phyloP scores from a whole-genome alignment of 2,329 filamentous ascomycete species.

The Verticillium albo-atrum region DNA sequence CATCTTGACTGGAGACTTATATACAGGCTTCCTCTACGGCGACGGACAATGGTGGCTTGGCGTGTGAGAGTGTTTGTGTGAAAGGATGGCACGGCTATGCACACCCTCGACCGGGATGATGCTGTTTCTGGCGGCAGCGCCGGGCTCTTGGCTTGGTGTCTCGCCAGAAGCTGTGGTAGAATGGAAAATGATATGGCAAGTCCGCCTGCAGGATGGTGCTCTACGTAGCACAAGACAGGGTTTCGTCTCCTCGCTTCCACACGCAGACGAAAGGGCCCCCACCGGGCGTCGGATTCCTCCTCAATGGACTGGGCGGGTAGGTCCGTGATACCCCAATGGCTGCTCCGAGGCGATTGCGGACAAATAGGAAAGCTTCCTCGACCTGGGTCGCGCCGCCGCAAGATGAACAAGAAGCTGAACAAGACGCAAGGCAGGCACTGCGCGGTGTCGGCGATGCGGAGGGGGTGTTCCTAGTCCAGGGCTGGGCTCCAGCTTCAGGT shows the following conservation, averaged over 20 bases:
- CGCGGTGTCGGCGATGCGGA: neutral
- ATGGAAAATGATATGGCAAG: constrained; percentile 7
- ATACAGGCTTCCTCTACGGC: constrained; percentile 37
- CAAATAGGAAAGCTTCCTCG: neutral
- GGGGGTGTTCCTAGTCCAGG: neutral
- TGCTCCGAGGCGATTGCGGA: neutral
- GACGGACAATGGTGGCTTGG: constrained; percentile 3
- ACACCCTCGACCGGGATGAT: constrained; percentile 19
- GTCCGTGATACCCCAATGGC: neutral
- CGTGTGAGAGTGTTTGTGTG: constrained; percentile 12
- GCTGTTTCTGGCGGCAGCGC: constrained; percentile 5
- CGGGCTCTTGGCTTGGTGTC: constrained; percentile 3
- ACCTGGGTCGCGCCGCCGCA: neutral
- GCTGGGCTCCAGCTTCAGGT: neutral
- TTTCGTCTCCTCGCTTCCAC: constrained; percentile 2
- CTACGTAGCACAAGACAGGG: constrained; percentile 9
- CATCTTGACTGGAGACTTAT: constrained; percentile 49
- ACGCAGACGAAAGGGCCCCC: constrained; percentile 4
- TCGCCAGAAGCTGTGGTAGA: constrained; percentile 5
- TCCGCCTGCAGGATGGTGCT: constrained; percentile 5
- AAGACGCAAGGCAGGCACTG: constrained; percentile 3
- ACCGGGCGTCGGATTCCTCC: constrained; percentile 1
- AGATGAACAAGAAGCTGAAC: constrained; percentile 13
- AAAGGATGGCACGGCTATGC: constrained; percentile 25
- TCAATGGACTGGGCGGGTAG: neutral